Conservation (phyloP, 192 early-diverging fungal genomes). For the Entomortierella beljakovae region DNA sequence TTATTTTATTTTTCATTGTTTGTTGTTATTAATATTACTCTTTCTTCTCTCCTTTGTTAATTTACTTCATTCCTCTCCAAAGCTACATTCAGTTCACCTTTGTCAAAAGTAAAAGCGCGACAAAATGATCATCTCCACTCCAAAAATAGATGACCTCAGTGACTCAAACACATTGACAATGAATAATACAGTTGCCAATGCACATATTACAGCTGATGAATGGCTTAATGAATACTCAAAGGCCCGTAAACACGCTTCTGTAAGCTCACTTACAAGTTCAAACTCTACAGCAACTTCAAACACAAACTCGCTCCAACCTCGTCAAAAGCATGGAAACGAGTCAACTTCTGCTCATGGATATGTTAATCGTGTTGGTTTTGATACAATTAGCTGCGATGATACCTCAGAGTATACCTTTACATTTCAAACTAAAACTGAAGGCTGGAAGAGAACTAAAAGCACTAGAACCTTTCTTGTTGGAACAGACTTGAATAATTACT, state of each 20-base stretch:
- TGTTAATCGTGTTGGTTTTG: slow-evolving; percentile 44
- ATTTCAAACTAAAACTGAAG: slow-evolving; percentile 35
- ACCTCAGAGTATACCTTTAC: slow-evolving; percentile 48
- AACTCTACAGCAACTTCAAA: not conserved
- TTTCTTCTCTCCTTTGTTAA: too few relatives aligned
- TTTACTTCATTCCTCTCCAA: not conserved
- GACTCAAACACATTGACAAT: slow-evolving; percentile 37
- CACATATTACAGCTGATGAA: slow-evolving; percentile 24
- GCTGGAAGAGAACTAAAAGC: slow-evolving; percentile 30
- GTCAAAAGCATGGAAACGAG: not conserved
- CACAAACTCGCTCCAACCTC: slow-evolving; percentile 12
- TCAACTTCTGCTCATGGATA: slow-evolving; percentile 19
- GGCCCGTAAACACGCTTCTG: not conserved
- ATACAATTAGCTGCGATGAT: slow-evolving; percentile 39
- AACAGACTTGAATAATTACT: slow-evolving; percentile 65
- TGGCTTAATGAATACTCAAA: slow-evolving; percentile 6
- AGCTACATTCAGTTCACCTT: too few relatives aligned
- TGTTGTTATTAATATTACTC: not conserved
- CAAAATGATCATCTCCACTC: slow-evolving; percentile 45
- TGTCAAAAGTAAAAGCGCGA: too few relatives aligned
- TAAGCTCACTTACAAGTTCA: slow-evolving; percentile 2
- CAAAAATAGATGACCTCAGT: slow-evolving; percentile 22
- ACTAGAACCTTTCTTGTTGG: slow-evolving; percentile 66
- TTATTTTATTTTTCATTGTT: not conserved
- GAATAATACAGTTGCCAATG: slow-evolving; percentile 33